phyloP scores from a whole-genome alignment of 2,329 filamentous ascomycete genomes.

The Pyricularia pennisetigena region DNA sequence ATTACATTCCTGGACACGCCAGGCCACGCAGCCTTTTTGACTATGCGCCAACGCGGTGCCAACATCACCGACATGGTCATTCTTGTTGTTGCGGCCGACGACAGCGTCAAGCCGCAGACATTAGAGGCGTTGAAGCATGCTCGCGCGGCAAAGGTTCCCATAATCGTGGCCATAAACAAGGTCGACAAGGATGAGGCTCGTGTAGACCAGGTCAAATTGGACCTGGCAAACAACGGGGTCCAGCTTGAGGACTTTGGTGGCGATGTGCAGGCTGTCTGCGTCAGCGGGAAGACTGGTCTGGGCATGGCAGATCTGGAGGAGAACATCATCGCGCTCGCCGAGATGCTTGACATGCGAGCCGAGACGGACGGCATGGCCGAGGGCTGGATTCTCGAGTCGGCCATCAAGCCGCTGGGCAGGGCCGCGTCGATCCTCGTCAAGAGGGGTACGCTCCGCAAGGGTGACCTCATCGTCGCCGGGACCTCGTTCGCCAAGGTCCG shows the following conservation, averaged over 20 bases:
- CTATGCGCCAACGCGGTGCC: slow-evolving; percentile 91
- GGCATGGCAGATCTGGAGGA: slow-evolving; percentile 92
- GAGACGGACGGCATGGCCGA: slow-evolving; percentile 69
- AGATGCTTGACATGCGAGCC: slow-evolving; percentile 83
- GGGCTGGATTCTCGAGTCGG: slow-evolving; percentile 89
- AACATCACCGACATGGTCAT: slow-evolving; percentile 96
- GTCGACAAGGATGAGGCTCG: slow-evolving; percentile 81
- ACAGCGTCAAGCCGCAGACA: slow-evolving; percentile 95
- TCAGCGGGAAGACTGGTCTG: slow-evolving; percentile 87
- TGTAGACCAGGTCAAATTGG: slow-evolving; percentile 75
- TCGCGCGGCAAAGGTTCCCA: slow-evolving; percentile 74
- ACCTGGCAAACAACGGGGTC: slow-evolving; percentile 73
- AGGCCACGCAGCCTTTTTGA: slow-evolving; percentile 89
- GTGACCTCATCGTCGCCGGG: slow-evolving; percentile 80
- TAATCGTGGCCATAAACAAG: slow-evolving; percentile 98
- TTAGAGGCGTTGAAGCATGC: slow-evolving; percentile 94
- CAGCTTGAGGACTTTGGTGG: slow-evolving; percentile 93
- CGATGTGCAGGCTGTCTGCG: slow-evolving; percentile 82
- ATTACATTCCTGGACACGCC: slow-evolving; percentile 98
- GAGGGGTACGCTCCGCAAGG: slow-evolving; percentile 71
- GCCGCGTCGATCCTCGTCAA: slow-evolving; percentile 84
- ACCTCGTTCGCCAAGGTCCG: slow-evolving; percentile 83
- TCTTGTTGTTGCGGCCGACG: slow-evolving; percentile 89
- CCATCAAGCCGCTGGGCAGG: slow-evolving; percentile 74
- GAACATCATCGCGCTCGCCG: slow-evolving; percentile 73